A percentile compares a stretch with the other conserved stretches of the same genome.
Evolutionary conservation across 1,139 yeast species (phyloP).

Genomic region (Pichia cactophila): DNA sequence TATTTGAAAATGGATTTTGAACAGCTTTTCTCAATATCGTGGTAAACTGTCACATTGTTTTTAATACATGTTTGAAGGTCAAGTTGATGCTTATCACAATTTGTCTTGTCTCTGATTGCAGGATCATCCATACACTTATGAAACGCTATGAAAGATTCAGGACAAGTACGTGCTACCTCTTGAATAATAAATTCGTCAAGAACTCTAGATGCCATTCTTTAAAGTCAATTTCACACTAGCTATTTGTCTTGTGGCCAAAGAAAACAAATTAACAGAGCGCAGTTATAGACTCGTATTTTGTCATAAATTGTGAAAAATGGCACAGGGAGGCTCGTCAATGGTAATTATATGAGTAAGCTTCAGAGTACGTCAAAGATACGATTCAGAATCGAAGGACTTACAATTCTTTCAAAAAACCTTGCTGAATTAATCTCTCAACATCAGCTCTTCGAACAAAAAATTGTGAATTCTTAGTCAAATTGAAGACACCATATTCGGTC

Average conservation of each 20-base stretch:
- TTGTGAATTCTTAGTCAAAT: conserved; percentile 90
- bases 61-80: conserved; percentile 50
- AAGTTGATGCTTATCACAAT: conserved; percentile 45
- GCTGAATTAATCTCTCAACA: conserved; percentile 88
- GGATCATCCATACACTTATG: conserved; percentile 52
- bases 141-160: conserved; percentile 54
- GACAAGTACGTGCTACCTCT: conserved; percentile 59
- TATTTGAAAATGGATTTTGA: conserved; percentile 47
- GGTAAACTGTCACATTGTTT: conserved; percentile 55
- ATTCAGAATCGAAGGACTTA: conserved; percentile 20
- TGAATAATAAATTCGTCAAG: conserved; percentile 49
- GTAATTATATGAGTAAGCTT: too few species aligned
- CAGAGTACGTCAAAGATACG: too few species aligned
- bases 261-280: too few species aligned
- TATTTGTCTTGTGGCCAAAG: background rate
- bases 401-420: conserved; percentile 81
- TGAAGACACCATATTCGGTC: conserved; percentile 94
- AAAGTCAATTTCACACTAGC: background rate
- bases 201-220: conserved; percentile 30
- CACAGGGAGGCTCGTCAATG: too few species aligned
- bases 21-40: conserved; percentile 53
- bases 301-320: background rate
- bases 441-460: conserved; percentile 91
- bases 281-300: too few species aligned
- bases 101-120: conserved; percentile 33